These are phyloP conservation scores for Aegilops longissima DNA, from an alignment of 176 grass and related monocot genomes.

Conservation along the genomic window DNA sequence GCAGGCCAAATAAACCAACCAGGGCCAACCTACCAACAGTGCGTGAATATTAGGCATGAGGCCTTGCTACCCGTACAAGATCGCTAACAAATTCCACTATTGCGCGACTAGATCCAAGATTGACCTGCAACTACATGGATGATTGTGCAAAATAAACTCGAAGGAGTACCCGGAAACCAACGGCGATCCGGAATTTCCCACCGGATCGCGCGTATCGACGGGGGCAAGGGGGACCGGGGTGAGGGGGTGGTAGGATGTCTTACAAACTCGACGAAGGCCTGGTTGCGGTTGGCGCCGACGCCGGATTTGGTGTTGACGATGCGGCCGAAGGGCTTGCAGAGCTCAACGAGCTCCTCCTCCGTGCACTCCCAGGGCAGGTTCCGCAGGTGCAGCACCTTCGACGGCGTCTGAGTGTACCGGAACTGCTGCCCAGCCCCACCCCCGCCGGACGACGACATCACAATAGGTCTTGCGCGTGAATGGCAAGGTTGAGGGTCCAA, in stretches of 20 bases:
- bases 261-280: constrained; percentile 98
- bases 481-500: neutral
- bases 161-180: neutral
- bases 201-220: constrained; percentile 6
- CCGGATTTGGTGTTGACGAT: constrained; percentile 89
- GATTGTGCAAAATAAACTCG: neutral
- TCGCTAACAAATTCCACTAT: neutral
- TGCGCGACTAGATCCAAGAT: constrained; percentile 12
- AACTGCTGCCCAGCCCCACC: constrained; percentile 62
- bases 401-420: constrained; percentile 88
- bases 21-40: neutral
- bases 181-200: neutral
- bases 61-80: neutral
- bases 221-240: neutral
- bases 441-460: constrained; percentile 73
- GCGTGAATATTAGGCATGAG: neutral
- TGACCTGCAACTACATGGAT: neutral
- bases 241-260: neutral
- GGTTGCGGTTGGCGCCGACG: constrained; percentile 91
- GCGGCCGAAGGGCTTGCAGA: constrained; percentile 91
- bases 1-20: neutral
- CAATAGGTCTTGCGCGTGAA: neutral
- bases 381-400: constrained; percentile 92
- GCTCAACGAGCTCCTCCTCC: constrained; percentile 91
- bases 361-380: constrained; percentile 92